Percentiles rank a stretch among this genome's conserved stretches.
phyloP scores from a whole-genome alignment of 2,329 filamentous ascomycete species.

The Xylaria multiplex region DNA sequence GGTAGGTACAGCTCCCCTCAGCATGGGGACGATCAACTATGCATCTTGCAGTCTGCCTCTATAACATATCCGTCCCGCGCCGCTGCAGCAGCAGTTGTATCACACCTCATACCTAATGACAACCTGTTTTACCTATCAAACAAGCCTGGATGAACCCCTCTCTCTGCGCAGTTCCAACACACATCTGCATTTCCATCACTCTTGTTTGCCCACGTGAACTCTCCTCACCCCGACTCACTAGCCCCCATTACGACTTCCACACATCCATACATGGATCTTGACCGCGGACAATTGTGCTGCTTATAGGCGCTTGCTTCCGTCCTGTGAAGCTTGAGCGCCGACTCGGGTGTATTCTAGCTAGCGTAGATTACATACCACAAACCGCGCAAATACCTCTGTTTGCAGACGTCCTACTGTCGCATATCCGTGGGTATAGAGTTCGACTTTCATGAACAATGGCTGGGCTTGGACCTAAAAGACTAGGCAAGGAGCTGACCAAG shows the following conservation, averaged over 20 bases:
- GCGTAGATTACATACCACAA: background rate
- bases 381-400: conserved; percentile 13
- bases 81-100: conserved; percentile 16
- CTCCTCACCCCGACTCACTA: conserved; percentile 17
- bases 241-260: conserved; percentile 1
- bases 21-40: conserved; percentile 15
- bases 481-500: conserved; percentile 69
- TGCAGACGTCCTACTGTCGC: conserved; percentile 11
- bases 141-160: conserved; percentile 23
- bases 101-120: conserved; percentile 21
- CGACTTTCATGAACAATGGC: conserved; percentile 46
- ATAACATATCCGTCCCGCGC: conserved; percentile 14
- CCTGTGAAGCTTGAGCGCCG: background rate
- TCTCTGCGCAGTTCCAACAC: conserved; percentile 14
- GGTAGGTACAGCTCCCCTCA: conserved; percentile 22
- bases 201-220: conserved; percentile 27
- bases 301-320: conserved; percentile 27
- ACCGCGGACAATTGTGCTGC: conserved; percentile 23
- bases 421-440: conserved; percentile 16
- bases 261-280: conserved; percentile 32
- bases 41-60: conserved; percentile 17
- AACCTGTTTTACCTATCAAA: conserved; percentile 15
- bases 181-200: conserved; percentile 23
- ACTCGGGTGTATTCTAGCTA: conserved; percentile 6
- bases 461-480: conserved; percentile 64